Evolutionary conservation across 306 rosid species (phyloP).

Genomic region (Prunus davidiana): DNA sequence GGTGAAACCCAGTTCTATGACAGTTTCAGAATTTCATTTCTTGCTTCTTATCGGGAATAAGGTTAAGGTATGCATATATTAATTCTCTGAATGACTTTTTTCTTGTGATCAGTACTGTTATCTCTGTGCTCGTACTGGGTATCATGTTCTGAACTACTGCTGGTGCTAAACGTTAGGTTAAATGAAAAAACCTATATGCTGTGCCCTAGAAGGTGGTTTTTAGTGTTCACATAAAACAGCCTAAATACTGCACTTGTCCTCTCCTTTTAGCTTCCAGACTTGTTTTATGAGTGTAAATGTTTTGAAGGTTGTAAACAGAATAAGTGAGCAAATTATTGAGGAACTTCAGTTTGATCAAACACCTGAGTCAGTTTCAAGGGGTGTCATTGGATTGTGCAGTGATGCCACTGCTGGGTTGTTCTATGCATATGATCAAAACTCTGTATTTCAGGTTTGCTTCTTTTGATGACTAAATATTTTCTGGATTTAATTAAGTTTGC

Average conservation of each 20-base stretch:
- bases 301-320: constrained; percentile 91
- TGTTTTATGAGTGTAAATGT: constrained; percentile 26
- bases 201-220: background rate
- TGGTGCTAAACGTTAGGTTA: background rate
- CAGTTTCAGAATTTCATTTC: constrained; percentile 94
- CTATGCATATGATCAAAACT: constrained; percentile 92
- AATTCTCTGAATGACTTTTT: background rate
- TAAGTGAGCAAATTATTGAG: constrained; percentile 86
- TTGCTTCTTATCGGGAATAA: constrained; percentile 85
- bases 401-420: constrained; percentile 97
- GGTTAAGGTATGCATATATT: constrained; percentile 67
- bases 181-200: background rate
- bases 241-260: constrained; percentile 3
- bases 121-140: constrained; percentile 1
- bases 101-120: background rate
- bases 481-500: constrained; percentile 21
- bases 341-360: constrained; percentile 94
- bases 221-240: constrained; percentile 5
- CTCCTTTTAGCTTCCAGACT: constrained; percentile 9
- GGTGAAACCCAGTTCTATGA: constrained; percentile 83
- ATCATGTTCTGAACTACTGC: background rate
- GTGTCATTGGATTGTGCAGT: constrained; percentile 92
- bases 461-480: constrained; percentile 21
- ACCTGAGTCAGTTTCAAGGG: constrained; percentile 77
- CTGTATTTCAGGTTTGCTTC: constrained; percentile 83